Evolutionary conservation across 805 yeast species (phyloP), one percentile per base, ranked within the genome.

Genomic region (Schwanniomyces polymorphus): DNA sequence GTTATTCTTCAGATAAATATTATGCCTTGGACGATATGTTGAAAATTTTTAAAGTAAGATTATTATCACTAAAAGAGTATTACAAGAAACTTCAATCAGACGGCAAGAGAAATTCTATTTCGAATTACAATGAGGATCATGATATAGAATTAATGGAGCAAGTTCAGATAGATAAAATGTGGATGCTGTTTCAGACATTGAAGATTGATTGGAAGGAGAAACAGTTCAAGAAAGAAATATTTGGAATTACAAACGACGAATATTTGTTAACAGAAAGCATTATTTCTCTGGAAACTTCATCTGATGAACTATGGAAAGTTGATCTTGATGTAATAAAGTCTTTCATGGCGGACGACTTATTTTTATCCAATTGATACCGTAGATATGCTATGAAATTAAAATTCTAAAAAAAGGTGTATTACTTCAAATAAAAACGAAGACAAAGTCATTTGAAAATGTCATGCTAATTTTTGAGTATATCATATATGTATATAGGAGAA

Each of bases 151-250:
- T 42, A 14, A 29, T 42, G 25, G 37, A 31, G 7, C 11, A 25
- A n/a, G 31, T 29, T 14, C 44, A 42, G 34, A 26, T 42, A 25
- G 44, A 42, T 31, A 42, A 42, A 21, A 23, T 42, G 38, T 42
- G 44, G 44, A 21, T n/a, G n/a, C 39, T 31, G 18, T 34, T 42
- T 14, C 29, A 34, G n/a, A 23, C 11, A 7, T 18, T 42, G 9
- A 42, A 34, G 23, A 10, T 7, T 5, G 23, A 34, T 10, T 55
- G 57, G 31, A 57, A 55, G 5, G 29, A 38, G 29, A 38, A 26
- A 16, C 31, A 26, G 6, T 38, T 38, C 21, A 38, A 21, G 12
- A 38, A 12, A 16, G 18, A 25, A n/a, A 26, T 38, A n/a, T 21
- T 11, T 25, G 18, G 31, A 7, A 25, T 3, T 37, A 14, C 18